Evolutionary conservation across 495 filamentous ascomycete genomes (phyloP).

Genomic region (Hyphodiscus hymeniophilus): DNA sequence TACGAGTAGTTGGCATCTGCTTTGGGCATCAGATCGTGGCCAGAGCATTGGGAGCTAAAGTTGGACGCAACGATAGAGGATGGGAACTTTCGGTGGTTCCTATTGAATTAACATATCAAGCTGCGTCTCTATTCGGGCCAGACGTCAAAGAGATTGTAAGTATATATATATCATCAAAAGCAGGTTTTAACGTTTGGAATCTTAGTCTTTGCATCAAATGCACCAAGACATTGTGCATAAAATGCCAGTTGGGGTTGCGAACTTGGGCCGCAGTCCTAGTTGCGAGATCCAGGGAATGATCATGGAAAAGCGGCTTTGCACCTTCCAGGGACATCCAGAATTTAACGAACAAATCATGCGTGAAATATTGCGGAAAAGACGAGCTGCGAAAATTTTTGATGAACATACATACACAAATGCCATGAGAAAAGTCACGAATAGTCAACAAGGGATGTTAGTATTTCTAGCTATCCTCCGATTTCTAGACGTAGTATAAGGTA

Average conservation of each 20-base stretch:
- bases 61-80: constrained; percentile 54
- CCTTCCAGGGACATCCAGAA: constrained; percentile 89
- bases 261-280: constrained; percentile 54
- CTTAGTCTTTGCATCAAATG: constrained; percentile 78
- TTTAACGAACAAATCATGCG: constrained; percentile 67
- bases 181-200: not conserved
- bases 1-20: constrained; percentile 72
- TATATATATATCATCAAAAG: not conserved
- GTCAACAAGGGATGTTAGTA: no score
- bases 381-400: constrained; percentile 54
- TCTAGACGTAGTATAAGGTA: no score
- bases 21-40: constrained; percentile 93
- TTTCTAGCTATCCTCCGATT: no score
- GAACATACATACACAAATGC: constrained; percentile 56
- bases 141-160: constrained; percentile 52
- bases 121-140: constrained; percentile 62
- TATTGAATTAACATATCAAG: constrained; percentile 59
- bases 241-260: constrained; percentile 52
- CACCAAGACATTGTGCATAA: constrained; percentile 71
- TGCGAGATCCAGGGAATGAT: constrained; percentile 83
- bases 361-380: constrained; percentile 55
- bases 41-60: constrained; percentile 60
- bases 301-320: constrained; percentile 52
- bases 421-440: no score
- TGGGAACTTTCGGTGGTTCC: constrained; percentile 79